Evolutionary conservation across 345 rosid genomes (phyloP).

Genomic region (Erodium maritimum): DNA sequence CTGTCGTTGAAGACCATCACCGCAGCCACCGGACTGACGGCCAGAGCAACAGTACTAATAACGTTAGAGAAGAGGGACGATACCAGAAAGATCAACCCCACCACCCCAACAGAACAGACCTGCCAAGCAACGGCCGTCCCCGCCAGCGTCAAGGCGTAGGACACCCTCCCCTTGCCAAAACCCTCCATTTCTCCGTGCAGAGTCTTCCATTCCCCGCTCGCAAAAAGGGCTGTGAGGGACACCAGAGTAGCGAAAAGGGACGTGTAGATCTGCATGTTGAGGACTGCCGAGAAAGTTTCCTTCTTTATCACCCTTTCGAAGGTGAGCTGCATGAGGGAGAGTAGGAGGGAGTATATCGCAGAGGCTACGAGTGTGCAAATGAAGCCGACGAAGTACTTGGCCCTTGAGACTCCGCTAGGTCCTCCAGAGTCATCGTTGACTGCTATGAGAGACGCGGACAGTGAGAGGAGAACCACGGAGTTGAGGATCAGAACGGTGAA

Average conservation of each 20-base stretch:
- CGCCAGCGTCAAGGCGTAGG: slow-evolving; percentile 38
- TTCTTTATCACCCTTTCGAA: slow-evolving; percentile 51
- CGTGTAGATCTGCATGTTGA: slow-evolving; percentile 57
- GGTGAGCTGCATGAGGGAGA: slow-evolving; percentile 66
- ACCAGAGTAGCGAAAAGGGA: slow-evolving; percentile 34
- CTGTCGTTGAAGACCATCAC: slow-evolving; percentile 46
- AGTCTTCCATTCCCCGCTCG: slow-evolving; percentile 61
- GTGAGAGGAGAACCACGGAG: slow-evolving; percentile 51
- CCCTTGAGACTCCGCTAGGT: slow-evolving; percentile 42
- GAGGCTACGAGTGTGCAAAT: slow-evolving; percentile 52
- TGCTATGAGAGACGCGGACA: slow-evolving; percentile 62
- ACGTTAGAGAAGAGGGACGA: slow-evolving; percentile 73
- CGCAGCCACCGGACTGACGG: slow-evolving; percentile 44
- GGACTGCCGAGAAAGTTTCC: slow-evolving; percentile 40
- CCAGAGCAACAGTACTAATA: slow-evolving; percentile 50
- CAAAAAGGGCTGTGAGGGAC: slow-evolving; percentile 35
- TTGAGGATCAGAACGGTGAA: slow-evolving; percentile 42
- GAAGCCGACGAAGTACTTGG: slow-evolving; percentile 46
- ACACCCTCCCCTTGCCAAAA: slow-evolving; percentile 28
- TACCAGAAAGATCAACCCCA: slow-evolving; percentile 54
- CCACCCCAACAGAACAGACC: slow-evolving; percentile 52
- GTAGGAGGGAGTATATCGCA: slow-evolving; percentile 63
- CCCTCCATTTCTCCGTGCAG: slow-evolving; percentile 40
- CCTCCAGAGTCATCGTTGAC: slow-evolving; percentile 45
- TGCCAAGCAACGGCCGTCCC: slow-evolving; percentile 60